Base-by-base conservation (phyloP, 2,329 filamentous ascomycete species). In the Fusarium coicis region DNA sequence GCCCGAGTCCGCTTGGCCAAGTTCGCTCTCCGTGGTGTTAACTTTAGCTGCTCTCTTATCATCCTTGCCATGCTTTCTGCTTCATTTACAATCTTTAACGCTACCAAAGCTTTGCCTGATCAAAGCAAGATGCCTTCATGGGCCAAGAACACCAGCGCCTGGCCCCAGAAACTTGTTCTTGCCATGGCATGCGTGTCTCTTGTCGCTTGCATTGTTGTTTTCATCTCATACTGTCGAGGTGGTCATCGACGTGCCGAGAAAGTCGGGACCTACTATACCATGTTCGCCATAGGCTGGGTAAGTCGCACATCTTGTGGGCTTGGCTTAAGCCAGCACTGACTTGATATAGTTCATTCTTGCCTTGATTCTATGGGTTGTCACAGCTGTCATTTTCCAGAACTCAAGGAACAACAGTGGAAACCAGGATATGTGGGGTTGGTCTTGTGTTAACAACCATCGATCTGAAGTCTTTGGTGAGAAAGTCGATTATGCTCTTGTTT, bases 401-500 rank as follows among this genome's bases (percentile, higher is more conserved):
- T 90, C 91, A 64, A 93, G 92, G 81, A 89, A 90, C 78, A 93
- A 88, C 79, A 79, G 80, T 79, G 85, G 90, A 73, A 93, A 93
- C 79, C 91, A 97, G 83, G 96, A 99, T 82, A 90, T 99, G 83
- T 99, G 96, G 96, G 95, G 96, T 67, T 99, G 96, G 96, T 91
- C 94, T n/a, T 99, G 96, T 82, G 92, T 95, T 64, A 89, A 97
- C 78, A 98, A 98, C 82, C 90, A 92, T 74, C 91, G 96, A 69
- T 86, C 91, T 62, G 84, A 94, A 56, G 85, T 97, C 59, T 98
- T 96, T 81, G 81, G 90, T 70, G 87, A 95, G 63, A 91, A 96
- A 78, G 89, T 99, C 76, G 88, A 96, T 83, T 99, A 98, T 83
- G 90, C 90, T 32, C 92, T 99, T 56, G 89, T 98, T 75, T 99